These are phyloP conservation scores for Aspergillus sp. DNA, from an alignment of 2,329 filamentous ascomycete species.

Conservation along the genomic window DNA sequence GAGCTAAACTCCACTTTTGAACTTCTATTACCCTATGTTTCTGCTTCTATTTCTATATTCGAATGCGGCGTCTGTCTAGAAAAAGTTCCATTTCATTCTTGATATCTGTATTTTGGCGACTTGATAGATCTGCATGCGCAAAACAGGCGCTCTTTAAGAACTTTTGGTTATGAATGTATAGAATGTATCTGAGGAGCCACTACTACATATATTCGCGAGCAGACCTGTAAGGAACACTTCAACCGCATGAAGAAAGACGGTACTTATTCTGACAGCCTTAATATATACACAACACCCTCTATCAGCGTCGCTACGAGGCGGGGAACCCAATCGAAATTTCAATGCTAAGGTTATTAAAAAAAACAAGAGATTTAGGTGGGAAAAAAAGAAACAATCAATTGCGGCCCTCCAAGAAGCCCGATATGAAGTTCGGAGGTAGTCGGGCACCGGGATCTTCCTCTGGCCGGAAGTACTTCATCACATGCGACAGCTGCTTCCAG, in stretches of 20 bases:
- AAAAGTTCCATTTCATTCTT: constrained; percentile 20
- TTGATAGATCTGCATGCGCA: constrained; percentile 8
- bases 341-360: constrained; percentile 27
- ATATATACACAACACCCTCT: constrained; percentile 44
- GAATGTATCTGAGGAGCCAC: not conserved
- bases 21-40: constrained; percentile 11
- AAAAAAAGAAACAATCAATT: constrained; percentile 39
- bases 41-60: constrained; percentile 19
- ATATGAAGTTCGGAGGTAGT: constrained; percentile 88
- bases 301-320: constrained; percentile 23
- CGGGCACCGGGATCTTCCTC: constrained; percentile 78
- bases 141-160: not conserved
- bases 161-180: not conserved
- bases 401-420: constrained; percentile 89
- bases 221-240: too few species aligned
- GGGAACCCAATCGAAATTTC: constrained; percentile 21
- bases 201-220: not conserved
- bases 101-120: constrained; percentile 6
- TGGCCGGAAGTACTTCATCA: constrained; percentile 94
- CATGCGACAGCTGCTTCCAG: constrained; percentile 95
- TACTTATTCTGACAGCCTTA: constrained; percentile 35
- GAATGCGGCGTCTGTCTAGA: constrained; percentile 30
- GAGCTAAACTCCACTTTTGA: constrained; percentile 20
- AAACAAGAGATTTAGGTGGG: constrained; percentile 21
- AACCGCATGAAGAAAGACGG: constrained; percentile 19